These are phyloP conservation scores for Trebouxia gelatinosa DNA, from an alignment of 163 green algal genomes.

Conservation along the genomic window DNA sequence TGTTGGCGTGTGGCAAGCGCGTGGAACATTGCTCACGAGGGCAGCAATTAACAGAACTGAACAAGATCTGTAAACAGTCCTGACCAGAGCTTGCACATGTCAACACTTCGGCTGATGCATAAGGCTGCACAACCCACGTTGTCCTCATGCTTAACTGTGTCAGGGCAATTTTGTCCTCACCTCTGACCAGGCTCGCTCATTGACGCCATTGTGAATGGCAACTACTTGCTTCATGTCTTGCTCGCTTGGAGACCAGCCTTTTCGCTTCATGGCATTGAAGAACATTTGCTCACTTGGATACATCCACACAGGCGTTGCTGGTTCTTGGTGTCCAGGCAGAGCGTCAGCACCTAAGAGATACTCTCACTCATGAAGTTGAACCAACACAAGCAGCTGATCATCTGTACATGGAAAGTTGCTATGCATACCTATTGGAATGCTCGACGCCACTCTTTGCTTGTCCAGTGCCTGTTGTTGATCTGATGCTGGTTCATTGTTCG, in stretches of 20 bases:
- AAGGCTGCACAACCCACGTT: too few relatives aligned
- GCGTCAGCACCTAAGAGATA: background rate
- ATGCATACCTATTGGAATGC: conserved; percentile 25
- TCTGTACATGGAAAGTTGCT: background rate
- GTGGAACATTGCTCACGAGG: too few relatives aligned
- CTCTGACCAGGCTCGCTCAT: conserved; percentile 84
- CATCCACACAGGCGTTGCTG: conserved; percentile 22
- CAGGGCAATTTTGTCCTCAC: background rate
- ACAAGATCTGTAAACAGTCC: too few relatives aligned
- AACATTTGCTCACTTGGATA: conserved; percentile 94
- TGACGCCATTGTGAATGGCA: conserved; percentile 93
- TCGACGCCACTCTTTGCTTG: conserved; percentile 6
- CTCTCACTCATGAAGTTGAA: background rate
- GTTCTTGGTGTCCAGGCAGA: conserved; percentile 12
- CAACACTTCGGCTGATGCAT: too few relatives aligned
- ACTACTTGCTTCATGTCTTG: conserved; percentile 90
- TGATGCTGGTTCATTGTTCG: conserved; percentile 8
- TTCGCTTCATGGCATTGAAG: conserved; percentile 90
- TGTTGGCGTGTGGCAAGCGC: too few relatives aligned
- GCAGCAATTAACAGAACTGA: too few relatives aligned
- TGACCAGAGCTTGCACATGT: background rate
- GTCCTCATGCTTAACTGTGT: background rate
- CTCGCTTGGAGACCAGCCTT: conserved; percentile 83
- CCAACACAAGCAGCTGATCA: background rate
- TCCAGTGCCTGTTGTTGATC: background rate